Base-by-base conservation (phyloP, 2,329 filamentous ascomycete species). In the Xylariaceae sp. region DNA sequence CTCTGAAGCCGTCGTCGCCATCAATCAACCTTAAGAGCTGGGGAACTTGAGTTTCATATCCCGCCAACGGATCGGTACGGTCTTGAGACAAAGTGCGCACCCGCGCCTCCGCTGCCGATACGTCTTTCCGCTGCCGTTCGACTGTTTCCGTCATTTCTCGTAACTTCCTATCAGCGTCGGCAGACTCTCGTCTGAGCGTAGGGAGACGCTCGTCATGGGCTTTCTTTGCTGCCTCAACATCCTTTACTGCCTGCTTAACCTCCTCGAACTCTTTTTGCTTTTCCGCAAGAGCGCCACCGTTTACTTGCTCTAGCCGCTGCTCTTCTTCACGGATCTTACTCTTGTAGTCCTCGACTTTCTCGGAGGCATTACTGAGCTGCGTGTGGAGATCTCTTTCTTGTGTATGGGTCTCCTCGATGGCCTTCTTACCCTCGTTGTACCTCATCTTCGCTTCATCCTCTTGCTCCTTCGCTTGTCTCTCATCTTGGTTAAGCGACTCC, bases 21-120 rank as follows among this genome's bases (percentile, higher is more conserved):
- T 85, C 79, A 58, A 98, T 90, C n/a, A 81, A 81, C 50, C 75
- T 79, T 6, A 96, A 74, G 2, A 97, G 81, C 1, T 78, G 74
- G 1, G 81, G 78, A 66, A 96, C 82, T 41, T 81, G 81, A 1
- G 73, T 71, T 42, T 87, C 83, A 65, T 89, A 97, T 0, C 82
- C 88, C 54, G 81, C 82, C 44, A 84, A 83, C 47, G 81, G 81
- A 47, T 86, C 81, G 1, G 83, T 83, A 45, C 82, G 79, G 42
- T 85, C 84, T 67, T 75, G 75, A 45, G 80, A 75, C 7, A 95
- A 74, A 19, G 73, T 73, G 19, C 72, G 69, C 18, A 88, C 79
- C 57, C 75, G 75, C 10, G 63, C 73, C 63, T 88, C 77, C 7
- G 82, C 81, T 23, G 76, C 74, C 21, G 74, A 64, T 41, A 88